A percentile compares a stretch with the other conserved stretches of the same genome.
Conservation (phyloP, 2,329 filamentous ascomycete species). For the Colletotrichum cordylinicola region DNA sequence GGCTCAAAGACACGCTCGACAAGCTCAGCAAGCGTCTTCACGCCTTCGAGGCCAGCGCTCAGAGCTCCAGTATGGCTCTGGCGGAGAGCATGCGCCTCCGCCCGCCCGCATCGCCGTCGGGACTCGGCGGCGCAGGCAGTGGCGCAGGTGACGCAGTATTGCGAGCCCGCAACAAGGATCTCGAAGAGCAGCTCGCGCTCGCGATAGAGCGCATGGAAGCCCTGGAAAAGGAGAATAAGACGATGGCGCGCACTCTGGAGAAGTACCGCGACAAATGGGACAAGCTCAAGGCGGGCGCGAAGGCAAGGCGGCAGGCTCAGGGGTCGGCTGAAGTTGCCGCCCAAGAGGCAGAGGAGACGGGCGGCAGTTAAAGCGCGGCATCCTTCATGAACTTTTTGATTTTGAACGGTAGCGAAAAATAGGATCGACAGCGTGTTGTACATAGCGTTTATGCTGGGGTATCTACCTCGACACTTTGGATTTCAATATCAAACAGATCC, state of each 20-base stretch:
- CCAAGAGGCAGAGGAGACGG: conserved; percentile 33
- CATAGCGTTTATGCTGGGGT: neutral
- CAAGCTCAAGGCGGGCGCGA: conserved; percentile 64
- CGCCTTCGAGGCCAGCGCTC: conserved; percentile 90
- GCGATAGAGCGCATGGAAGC: conserved; percentile 67
- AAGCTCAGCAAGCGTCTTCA: conserved; percentile 87
- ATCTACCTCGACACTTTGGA: neutral
- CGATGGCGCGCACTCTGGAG: conserved; percentile 59
- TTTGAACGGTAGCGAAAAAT: neutral
- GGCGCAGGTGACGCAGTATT: conserved; percentile 40
- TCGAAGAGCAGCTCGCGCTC: conserved; percentile 70
- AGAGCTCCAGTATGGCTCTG: conserved; percentile 84
- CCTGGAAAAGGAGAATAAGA: conserved; percentile 67
- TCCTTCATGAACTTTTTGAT: neutral
- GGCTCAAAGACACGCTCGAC: conserved; percentile 84
- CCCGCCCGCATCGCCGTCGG: conserved; percentile 59
- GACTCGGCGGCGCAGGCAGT: conserved; percentile 29
- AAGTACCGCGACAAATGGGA: conserved; percentile 69
- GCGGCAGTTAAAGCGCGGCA: neutral
- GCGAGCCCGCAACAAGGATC: conserved; percentile 60
- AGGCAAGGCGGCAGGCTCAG: conserved; percentile 57
- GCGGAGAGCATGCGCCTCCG: conserved; percentile 80
- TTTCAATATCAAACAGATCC: neutral
- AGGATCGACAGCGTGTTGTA: neutral
- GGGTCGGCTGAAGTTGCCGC: conserved; percentile 33